These are phyloP conservation scores for Lunasporangiospora selenospora DNA, from an alignment of 192 early-diverging fungal species.

Conservation along the genomic window DNA sequence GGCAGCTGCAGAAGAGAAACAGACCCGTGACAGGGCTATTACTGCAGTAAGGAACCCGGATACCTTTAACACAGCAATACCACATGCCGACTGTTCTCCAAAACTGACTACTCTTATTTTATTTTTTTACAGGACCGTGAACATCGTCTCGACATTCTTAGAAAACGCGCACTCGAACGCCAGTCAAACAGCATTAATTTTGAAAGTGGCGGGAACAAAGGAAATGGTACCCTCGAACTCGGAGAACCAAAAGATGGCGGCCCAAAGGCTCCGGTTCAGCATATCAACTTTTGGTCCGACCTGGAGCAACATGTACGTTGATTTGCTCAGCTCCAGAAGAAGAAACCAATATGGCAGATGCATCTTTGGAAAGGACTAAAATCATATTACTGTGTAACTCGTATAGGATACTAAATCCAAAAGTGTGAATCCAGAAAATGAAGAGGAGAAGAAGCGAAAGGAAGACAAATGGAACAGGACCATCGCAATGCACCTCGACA, in stretches of 20 bases:
- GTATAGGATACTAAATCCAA: slow-evolving; percentile 7
- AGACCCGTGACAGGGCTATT: slow-evolving; percentile 51
- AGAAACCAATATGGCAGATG: background rate
- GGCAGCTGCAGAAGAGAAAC: slow-evolving; percentile 62
- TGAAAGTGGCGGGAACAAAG: background rate
- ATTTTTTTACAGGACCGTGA: slow-evolving; percentile 60
- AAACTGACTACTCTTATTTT: background rate
- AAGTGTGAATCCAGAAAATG: slow-evolving; percentile 60
- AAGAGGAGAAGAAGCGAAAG: slow-evolving; percentile 61
- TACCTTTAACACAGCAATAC: background rate
- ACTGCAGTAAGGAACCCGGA: slow-evolving; percentile 57
- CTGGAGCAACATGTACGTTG: slow-evolving; percentile 52
- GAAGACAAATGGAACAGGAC: slow-evolving; percentile 61
- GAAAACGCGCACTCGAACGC: slow-evolving; percentile 51
- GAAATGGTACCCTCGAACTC: background rate
- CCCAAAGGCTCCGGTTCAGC: slow-evolving; percentile 13
- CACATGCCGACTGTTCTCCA: background rate
- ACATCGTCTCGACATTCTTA: slow-evolving; percentile 57
- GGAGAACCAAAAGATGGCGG: background rate
- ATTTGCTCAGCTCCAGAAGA: background rate
- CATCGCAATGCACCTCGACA: slow-evolving; percentile 73
- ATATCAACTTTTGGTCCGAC: slow-evolving; percentile 68
- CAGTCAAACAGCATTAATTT: slow-evolving; percentile 3
- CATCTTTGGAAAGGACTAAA: background rate
- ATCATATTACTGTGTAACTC: background rate